Percentiles rank a stretch among this genome's conserved stretches.
Conservation (phyloP, 352 stramenopile genomes). For the Pseudoperonospora humuli region DNA sequence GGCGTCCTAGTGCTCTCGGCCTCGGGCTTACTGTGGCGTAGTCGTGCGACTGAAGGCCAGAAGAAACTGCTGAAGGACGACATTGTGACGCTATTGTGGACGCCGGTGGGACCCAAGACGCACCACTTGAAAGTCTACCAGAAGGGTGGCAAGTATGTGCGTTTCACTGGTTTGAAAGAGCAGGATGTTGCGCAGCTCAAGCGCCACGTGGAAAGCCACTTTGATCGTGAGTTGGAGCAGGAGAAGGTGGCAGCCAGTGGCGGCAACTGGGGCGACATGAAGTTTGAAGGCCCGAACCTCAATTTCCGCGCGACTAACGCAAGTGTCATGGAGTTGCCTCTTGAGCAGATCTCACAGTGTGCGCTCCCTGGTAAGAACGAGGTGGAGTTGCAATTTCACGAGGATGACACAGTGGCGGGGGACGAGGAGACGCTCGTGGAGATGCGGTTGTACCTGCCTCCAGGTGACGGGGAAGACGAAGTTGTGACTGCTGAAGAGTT, state of each 20-base stretch:
- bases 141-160: constrained; percentile 78
- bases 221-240: constrained; percentile 86
- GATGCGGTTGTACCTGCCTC: constrained; percentile 95
- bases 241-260: constrained; percentile 84
- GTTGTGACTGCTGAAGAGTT: constrained; percentile 61
- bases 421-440: constrained; percentile 92
- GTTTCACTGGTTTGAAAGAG: constrained; percentile 71
- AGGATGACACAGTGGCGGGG: constrained; percentile 95
- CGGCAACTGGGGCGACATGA: constrained; percentile 91
- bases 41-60: constrained; percentile 66
- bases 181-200: constrained; percentile 59
- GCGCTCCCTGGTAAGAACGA: constrained; percentile 96
- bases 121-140: constrained; percentile 83
- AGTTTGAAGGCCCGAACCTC: constrained; percentile 86
- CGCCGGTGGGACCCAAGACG: constrained; percentile 68
- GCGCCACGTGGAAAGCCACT: constrained; percentile 65
- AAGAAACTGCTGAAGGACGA: constrained; percentile 84
- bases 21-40: constrained; percentile 68
- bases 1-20: constrained; percentile 70
- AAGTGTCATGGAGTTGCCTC: constrained; percentile 66
- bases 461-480: constrained; percentile 39
- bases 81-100: constrained; percentile 83
- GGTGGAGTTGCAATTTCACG: constrained; percentile 98
- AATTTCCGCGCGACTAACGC: constrained; percentile 66
- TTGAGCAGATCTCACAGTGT: constrained; percentile 76